A percentile compares a stretch with the other conserved stretches of the same genome.
Evolutionary conservation across 352 stramenopile genomes (phyloP).

Genomic region (Phytopythium helicoides): DNA sequence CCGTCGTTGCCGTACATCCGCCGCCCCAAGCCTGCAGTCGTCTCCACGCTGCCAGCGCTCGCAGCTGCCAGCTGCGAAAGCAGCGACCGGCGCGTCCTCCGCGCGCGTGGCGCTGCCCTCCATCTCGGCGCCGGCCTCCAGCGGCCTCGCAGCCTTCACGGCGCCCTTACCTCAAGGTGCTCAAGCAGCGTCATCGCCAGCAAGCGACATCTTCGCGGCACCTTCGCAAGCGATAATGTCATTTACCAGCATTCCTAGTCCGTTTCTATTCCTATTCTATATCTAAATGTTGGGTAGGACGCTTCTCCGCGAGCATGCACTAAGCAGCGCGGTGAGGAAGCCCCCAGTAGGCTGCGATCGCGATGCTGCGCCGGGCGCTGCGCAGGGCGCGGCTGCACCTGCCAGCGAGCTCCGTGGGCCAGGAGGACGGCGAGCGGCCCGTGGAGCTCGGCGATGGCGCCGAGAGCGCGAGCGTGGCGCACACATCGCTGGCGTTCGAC

Average conservation of each 20-base stretch:
- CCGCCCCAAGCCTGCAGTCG: slow-evolving; percentile 56
- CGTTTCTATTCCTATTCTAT: too few relatives aligned
- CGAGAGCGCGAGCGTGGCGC: slow-evolving; percentile 38
- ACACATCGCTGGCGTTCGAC: slow-evolving; percentile 33
- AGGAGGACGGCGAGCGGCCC: slow-evolving; percentile 41
- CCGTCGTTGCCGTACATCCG: slow-evolving; percentile 65
- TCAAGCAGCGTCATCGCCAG: slow-evolving; percentile 65
- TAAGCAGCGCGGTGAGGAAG: too few relatives aligned
- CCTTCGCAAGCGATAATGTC: neutral
- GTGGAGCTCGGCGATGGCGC: slow-evolving; percentile 21
- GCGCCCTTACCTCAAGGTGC: slow-evolving; percentile 72
- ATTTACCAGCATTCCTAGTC: too few relatives aligned
- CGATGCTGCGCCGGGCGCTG: slow-evolving; percentile 63
- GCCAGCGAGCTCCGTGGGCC: slow-evolving; percentile 49
- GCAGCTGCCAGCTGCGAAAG: slow-evolving; percentile 20
- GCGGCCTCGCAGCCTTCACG: slow-evolving; percentile 16
- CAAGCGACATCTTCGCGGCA: slow-evolving; percentile 10
- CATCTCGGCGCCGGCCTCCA: slow-evolving; percentile 7
- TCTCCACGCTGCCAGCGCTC: neutral
- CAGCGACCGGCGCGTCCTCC: slow-evolving; percentile 8
- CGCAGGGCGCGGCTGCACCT: slow-evolving; percentile 55
- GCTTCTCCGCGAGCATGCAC: too few relatives aligned
- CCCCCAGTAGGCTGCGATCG: too few relatives aligned
- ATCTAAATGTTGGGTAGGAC: too few relatives aligned
- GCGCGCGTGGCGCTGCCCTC: neutral